Evolutionary conservation across 1,139 yeast genomes (phyloP), one percentile per base, ranked within the genome.

Genomic region (Geotrichum siamense): DNA sequence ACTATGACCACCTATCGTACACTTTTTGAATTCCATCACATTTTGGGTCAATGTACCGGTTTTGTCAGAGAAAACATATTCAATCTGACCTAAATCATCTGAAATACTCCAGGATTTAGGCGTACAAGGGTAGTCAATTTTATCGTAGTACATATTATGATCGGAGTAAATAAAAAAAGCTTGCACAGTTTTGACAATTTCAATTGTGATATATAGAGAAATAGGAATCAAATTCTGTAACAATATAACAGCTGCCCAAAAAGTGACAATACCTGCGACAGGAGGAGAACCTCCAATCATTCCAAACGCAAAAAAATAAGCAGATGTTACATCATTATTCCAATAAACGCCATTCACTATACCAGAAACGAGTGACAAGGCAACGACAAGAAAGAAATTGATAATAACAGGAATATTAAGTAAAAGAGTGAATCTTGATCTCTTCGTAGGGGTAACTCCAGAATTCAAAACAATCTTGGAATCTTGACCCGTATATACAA

Each of bases 51-150:
- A 71, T 0, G 98, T 91, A 48, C 98, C 98, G 0, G 98, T 91
- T 64, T 91, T 91, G 65, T 91, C 98, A 59, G 95, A 84, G 64
- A 91, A 91, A 38, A 91, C 79, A 60, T 89, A 91, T 63, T 91
- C 97, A 55, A 91, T 83, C 65, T 91, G 98, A 26, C 98, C 98
- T 58, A 91, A 71, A 63, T 91, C 98, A 67, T 91, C 98, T 10
- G 96, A 86, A 45, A 91, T 89, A 60, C 83, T 86, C 98, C 98
- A 91, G 0, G 96, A 76, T 61, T 91, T 89, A 6, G 98, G 97
- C 3, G 91, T 79, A 64, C 98, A 91, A 1, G 97, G 96, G 60
- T 84, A 89, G 62, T 91, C 96, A 51, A 91, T 69, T 50, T 72
- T 78, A 42, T 76, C 83, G 59, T 89, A 82, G 63, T 87, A 91